Evolutionary conservation across 306 rosid genomes (phyloP), one percentile per base, ranked within the genome.

Genomic region (Fragaria iinumae): DNA sequence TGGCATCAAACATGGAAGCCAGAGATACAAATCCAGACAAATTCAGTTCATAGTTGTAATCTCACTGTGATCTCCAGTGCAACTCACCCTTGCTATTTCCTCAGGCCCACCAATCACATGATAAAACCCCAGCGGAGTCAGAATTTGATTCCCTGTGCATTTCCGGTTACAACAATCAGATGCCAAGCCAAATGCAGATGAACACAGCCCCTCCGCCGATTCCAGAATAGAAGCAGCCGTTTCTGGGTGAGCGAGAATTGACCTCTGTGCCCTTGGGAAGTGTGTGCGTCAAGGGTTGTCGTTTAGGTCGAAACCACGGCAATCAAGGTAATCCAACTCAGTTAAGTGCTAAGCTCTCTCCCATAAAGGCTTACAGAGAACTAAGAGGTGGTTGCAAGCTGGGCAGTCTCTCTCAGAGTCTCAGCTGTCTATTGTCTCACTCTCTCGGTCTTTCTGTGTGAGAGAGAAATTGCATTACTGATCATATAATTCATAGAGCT

Each of bases 1-100:
- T 78, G 88, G 80, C 90, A 80, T n/a, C 17, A 43, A 60, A 74
- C 45, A 80, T 82, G 71, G 74, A 67, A 72, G 88, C 83, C 81
- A 77, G 81, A 77, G 47, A 77, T 67, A 8, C 75, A 81, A 83
- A 41, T 41, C 74, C 80, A 62, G 72, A 80, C 88, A 87, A 87
- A 84, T 70, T 77, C 75, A 68, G 80, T 76, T 81, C 68, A 43
- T 45, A 32, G 2, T 32, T 34, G 41, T 45, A 32, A 49, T 55
- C 49, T 39, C 50, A 29, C 25, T 14, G 10, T 56, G 72, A 74
- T 78, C 72, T 17, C 34, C 32, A 71, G 76, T 11, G 45, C 76
- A 25, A 44, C 38, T 71, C 66, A 44, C n/a, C 27, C 11, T 39
- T 48, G n/a, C 21, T 32, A 4, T 49, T 74, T 12, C 23, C 0